Base-by-base conservation (phyloP, 2,329 filamentous ascomycete genomes). In the Diaporthe citrichinensis region DNA sequence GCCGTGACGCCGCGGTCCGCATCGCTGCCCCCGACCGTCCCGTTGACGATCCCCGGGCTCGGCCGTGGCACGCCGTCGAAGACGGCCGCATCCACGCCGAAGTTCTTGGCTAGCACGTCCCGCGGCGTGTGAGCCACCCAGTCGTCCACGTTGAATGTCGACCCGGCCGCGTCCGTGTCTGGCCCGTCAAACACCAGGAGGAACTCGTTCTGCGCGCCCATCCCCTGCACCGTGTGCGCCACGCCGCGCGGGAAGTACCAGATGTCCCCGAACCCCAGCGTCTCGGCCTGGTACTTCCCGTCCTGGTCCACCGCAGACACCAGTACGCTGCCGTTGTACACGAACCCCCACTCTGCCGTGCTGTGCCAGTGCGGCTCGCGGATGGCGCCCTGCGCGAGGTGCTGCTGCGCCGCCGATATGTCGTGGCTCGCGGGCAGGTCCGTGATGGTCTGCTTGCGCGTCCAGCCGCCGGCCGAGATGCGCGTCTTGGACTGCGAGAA, bases 81-180 rank as follows among this genome's bases (percentile, higher is more conserved):
- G 61, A 92, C 87, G 0, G 88, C 88, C 31, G 87, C 86, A 67
- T 90, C 86, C 28, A 94, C 87, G 31, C 91, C 91, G 78, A 94
- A 94, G 84, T 94, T 94, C 84, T 93, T 93, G 49, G 92, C 92
- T 0, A 94, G 85, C 59, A 94, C 86, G 59, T 81, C 78, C 69
- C 88, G 90, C 0, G 92, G 92, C 0, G 92, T 94, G 80, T 93
- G 92, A 0, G 88, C 84, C 49, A 94, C 86, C 92, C 92, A 94
- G 84, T 94, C 92, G 77, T 92, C 92, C 34, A 94, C 87, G 84
- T 91, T 93, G 86, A 94, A 94, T 0, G 92, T 94, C 0, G 91
- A 93, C n/a, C 90, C 90, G 34, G 10, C n/a, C 4, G 7, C 23
- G 34, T 78, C 72, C 20, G 65, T 58, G 61, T 68, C 72, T 14